Base-by-base conservation (phyloP, 768 basidiomycete species). In the Boletus tomentosulus region DNA sequence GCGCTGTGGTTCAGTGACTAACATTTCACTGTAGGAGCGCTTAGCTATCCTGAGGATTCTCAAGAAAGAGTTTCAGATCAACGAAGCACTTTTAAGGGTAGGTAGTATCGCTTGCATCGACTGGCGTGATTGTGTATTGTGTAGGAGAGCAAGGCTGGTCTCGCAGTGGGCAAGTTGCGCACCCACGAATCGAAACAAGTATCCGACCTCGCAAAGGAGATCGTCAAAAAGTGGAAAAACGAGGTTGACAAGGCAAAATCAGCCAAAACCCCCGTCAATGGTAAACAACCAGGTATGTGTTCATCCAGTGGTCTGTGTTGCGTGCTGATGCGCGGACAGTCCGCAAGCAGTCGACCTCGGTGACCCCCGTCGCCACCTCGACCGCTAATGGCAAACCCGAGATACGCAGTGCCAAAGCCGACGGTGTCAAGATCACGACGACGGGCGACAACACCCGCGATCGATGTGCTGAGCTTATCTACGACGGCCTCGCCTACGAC, bases 131-230 rank as follows among this genome's bases (percentile, higher is more conserved):
- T n/a, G 41, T 57, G 60, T 57, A 24, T 30, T 38, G 27, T 48
- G 28, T 62, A 95, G 93, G 92, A 95, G 72, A 94, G 91, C 70
- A 94, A 89, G 71, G 88, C 86, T 4, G 93, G 93, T 46, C 73
- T 96, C n/a, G 89, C 92, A 0, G 92, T 97, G 3, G 92, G 92
- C 49, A 95, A 95, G 74, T 79, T 95, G 16, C 82, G 93, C 45
- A 77, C 79, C 30, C 87, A 93, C 69, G 73, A 79, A 1, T 74
- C 80, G 12, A 89, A 87, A 63, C 79, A 84, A 11, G 84, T 97
- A 9, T 69, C 90, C 8, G 88, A 91, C 59, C 74, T 89, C 6
- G 91, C 94, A 16, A 96, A 95, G 70, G 92, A 92, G 59, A 76
- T 95, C 43, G 94, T 97, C 46, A 90, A 85, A 71, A 88, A 86